These are phyloP conservation scores for Mortierella antarctica DNA, from an alignment of 192 early-diverging fungal genomes.

Conservation along the genomic window DNA sequence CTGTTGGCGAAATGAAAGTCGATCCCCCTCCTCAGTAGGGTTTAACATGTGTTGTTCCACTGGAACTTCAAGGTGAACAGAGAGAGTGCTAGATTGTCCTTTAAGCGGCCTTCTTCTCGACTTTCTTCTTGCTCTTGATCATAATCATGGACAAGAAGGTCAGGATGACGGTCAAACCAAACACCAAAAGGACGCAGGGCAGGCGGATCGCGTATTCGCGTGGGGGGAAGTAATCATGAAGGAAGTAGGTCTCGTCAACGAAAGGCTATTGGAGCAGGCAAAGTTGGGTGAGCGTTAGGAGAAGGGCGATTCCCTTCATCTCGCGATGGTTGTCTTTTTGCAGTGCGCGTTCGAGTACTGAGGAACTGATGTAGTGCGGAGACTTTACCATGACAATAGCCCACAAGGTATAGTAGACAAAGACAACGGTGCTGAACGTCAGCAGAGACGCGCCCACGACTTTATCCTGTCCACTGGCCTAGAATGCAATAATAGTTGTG, in stretches of 20 bases:
- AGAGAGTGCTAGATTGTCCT: not conserved
- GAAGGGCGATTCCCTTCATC: not conserved
- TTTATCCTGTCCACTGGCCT: conserved; percentile 74
- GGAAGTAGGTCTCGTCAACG: conserved; percentile 78
- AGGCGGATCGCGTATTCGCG: conserved; percentile 88
- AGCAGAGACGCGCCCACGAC: conserved; percentile 81
- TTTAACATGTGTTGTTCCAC: too few relatives aligned
- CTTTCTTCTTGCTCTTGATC: conserved; percentile 82
- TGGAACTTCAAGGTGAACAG: not conserved
- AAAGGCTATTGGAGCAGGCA: conserved; percentile 70
- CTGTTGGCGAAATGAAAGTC: too few relatives aligned
- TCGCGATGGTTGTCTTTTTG: not conserved
- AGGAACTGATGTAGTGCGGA: not conserved
- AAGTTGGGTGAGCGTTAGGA: not conserved
- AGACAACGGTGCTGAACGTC: conserved; percentile 75
- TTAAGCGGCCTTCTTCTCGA: conserved; percentile 76
- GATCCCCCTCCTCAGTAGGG: too few relatives aligned
- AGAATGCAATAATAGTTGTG: not conserved
- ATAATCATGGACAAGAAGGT: conserved; percentile 88
- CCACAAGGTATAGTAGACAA: conserved; percentile 93
- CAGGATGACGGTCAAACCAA: conserved; percentile 78
- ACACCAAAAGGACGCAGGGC: conserved; percentile 83
- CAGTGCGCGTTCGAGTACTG: not conserved
- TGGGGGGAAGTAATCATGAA: conserved; percentile 83
- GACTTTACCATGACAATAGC: conserved; percentile 81